Evolutionary conservation across 768 basidiomycete species (phyloP).

Genomic region (Wakefieldia striispora): DNA sequence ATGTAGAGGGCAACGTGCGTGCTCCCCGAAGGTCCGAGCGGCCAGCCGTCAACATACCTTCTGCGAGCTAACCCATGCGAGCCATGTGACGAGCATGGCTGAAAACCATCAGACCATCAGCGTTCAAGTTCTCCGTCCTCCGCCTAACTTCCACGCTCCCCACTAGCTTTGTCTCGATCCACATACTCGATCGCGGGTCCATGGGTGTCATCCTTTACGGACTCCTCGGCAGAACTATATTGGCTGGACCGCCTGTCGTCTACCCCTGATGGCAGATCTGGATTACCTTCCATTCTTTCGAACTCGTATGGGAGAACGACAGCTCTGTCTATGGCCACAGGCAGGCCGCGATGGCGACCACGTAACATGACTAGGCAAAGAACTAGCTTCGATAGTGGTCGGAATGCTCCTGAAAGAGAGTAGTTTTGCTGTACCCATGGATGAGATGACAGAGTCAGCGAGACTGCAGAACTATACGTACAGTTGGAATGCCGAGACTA

Average conservation of each 20-base stretch:
- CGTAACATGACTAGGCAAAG: slow-evolving; percentile 89
- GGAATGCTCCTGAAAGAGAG: slow-evolving; percentile 77
- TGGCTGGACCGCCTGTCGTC: slow-evolving; percentile 15
- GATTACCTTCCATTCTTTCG: slow-evolving; percentile 26
- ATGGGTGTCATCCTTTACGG: background rate
- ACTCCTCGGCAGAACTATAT: background rate
- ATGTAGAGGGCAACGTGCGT: no score
- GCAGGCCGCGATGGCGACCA: slow-evolving; percentile 85
- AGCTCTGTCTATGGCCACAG: slow-evolving; percentile 86
- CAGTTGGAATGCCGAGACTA: slow-evolving; percentile 81
- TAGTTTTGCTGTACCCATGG: slow-evolving; percentile 59
- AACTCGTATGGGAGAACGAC: slow-evolving; percentile 76
- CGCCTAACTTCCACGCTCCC: background rate
- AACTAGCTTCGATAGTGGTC: slow-evolving; percentile 83
- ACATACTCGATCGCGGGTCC: background rate
- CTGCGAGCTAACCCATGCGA: no score
- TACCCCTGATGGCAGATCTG: background rate
- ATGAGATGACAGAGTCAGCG: background rate
- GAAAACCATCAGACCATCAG: no score
- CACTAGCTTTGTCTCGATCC: background rate
- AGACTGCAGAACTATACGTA: slow-evolving; percentile 34
- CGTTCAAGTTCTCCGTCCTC: background rate
- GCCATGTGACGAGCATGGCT: no score
- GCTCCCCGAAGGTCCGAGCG: no score
- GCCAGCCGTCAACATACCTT: no score